Conservation (phyloP, 345 rosid genomes). For the Eucalyptus curtisii region DNA sequence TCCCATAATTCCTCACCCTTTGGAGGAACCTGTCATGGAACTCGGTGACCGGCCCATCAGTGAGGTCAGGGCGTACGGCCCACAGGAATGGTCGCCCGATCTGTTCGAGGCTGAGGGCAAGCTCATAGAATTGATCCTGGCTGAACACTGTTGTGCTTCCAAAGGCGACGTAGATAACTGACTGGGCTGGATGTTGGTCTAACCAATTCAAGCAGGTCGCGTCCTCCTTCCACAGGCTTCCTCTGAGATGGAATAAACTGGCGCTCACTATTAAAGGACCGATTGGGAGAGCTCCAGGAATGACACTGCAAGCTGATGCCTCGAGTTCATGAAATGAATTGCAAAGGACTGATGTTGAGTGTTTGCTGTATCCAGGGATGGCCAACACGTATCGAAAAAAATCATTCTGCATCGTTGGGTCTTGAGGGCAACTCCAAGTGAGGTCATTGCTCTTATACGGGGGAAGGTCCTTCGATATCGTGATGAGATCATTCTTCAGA, state of each 20-base stretch:
- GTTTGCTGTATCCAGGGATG: not conserved
- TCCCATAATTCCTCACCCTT: not conserved
- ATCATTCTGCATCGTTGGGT: not conserved
- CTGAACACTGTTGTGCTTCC: constrained; percentile 11
- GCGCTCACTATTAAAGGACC: constrained; percentile 13
- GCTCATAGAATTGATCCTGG: constrained; percentile 19
- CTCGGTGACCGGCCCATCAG: not conserved
- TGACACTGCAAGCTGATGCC: not conserved
- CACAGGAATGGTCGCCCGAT: constrained; percentile 14
- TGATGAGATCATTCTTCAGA: not conserved
- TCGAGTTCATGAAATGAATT: not conserved
- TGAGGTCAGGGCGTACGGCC: constrained; percentile 10
- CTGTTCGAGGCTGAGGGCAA: constrained; percentile 23
- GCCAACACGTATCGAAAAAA: not conserved
- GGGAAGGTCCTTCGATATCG: not conserved
- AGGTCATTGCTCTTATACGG: not conserved
- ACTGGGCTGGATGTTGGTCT: constrained; percentile 10
- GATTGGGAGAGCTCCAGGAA: constrained; percentile 5
- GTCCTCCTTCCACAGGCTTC: constrained; percentile 15
- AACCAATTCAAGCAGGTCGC: constrained; percentile 28
- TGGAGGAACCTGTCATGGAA: not conserved
- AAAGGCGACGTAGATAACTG: constrained; percentile 42
- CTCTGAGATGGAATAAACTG: not conserved
- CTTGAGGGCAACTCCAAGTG: not conserved
- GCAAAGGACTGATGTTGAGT: not conserved